These are phyloP conservation scores for Penicillium cataractarum DNA, from an alignment of 495 filamentous ascomycete genomes.

Conservation along the genomic window DNA sequence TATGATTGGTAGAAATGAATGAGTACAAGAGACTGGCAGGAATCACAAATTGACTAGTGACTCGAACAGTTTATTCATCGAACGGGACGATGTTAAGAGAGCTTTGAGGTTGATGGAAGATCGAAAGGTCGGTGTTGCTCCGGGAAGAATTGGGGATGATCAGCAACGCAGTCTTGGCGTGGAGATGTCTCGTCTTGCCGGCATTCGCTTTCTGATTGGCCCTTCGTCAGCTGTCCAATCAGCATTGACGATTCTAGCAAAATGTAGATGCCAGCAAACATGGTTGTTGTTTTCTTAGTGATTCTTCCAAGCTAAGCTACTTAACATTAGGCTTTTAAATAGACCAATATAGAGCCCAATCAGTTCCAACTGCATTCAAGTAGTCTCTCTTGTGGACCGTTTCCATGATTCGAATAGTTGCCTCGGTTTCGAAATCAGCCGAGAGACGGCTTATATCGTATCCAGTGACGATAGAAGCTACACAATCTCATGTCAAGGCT, in stretches of 20 bases:
- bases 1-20: background rate
- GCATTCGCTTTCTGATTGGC: background rate
- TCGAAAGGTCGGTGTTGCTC: constrained; percentile 21
- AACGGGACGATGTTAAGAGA: constrained; percentile 10
- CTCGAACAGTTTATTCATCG: background rate
- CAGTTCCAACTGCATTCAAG: too few species aligned
- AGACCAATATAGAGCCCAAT: too few species aligned
- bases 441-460: too few species aligned
- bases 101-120: constrained; percentile 30
- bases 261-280: background rate
- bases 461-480: too few species aligned
- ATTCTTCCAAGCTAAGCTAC: background rate
- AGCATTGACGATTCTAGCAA: background rate
- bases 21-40: background rate
- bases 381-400: too few species aligned
- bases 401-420: too few species aligned
- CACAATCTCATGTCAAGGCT: too few species aligned
- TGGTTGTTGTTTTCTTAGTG: background rate
- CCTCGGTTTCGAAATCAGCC: too few species aligned
- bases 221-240: background rate
- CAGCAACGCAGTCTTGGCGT: constrained; percentile 35
- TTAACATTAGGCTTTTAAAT: too few species aligned
- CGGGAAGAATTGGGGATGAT: constrained; percentile 27
- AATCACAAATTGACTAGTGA: background rate
- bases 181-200: constrained; percentile 15